Base-by-base conservation (phyloP, 2,329 filamentous ascomycete genomes). In the Leptosphaerulina australis region DNA sequence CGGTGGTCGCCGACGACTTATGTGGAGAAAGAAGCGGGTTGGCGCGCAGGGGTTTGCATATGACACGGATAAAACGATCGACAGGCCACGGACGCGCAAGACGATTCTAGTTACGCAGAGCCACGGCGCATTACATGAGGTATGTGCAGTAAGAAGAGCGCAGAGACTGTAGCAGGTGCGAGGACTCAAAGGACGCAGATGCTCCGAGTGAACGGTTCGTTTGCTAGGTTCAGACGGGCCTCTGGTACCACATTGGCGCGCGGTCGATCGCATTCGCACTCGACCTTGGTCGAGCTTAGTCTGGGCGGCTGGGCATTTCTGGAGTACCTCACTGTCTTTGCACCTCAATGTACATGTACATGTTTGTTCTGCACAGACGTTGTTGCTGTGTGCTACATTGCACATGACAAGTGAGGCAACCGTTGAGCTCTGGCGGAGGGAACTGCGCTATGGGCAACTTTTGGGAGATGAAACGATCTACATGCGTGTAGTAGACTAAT, bases 61-160 rank as follows among this genome's bases (percentile, higher is more conserved):
- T 51, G 43, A 53, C 54, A 55, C 51, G 58, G 60, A 61, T 51
- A 55, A 54, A 41, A 41, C 49, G 66, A 66, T 66, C 65, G 67
- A 64, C 64, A 61, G 57, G 52, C 56, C 58, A 59, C 55, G 58
- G 58, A 51, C 50, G 55, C 58, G 66, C 63, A 55, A 56, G 56
- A 63, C 55, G 53, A 62, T 40, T 39, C 45, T 45, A 46, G 59
- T 55, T 49, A 61, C 52, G 60, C 65, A 64, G 55, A 52, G 50
- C 41, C 53, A 58, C 56, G 45, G 61, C 55, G 60, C 65, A 68
- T 63, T 62, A 62, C 61, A 66, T 55, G 60, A 60, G 47, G 47
- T 47, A 53, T 41, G 51, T 52, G 51, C 48, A 48, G 46, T 31
- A 44, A 44, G 49, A 54, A 54, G 36, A 55, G 52, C 48, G 53